Evolutionary conservation across 2,329 filamentous ascomycete genomes (phyloP).

Genomic region (Lecanicillium sp.): DNA sequence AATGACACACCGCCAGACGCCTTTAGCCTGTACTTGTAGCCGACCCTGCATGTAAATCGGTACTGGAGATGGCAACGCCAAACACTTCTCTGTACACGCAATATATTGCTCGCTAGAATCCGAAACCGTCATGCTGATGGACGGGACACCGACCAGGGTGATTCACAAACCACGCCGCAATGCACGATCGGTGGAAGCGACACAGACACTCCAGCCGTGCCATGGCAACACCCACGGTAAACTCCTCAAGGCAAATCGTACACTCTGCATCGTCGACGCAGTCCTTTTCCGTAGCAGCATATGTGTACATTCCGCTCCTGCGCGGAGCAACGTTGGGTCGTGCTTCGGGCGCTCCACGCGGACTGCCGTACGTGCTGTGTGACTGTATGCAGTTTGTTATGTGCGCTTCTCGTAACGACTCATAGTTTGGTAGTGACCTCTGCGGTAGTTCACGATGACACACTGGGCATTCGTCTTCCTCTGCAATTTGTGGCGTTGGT

Average conservation of each 20-base stretch:
- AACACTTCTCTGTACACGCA: too few relatives aligned
- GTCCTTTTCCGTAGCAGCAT: constrained; percentile 58
- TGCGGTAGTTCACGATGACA: constrained; percentile 65
- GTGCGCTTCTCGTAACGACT: constrained; percentile 47
- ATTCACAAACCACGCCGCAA: constrained; percentile 52
- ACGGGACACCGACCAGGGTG: constrained; percentile 57
- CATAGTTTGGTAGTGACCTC: constrained; percentile 41
- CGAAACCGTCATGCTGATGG: constrained; percentile 55
- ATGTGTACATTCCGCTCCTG: constrained; percentile 54
- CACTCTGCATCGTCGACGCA: constrained; percentile 60
- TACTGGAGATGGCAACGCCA: too few relatives aligned
- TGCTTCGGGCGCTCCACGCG: constrained; percentile 16
- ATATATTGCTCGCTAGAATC: constrained; percentile 27
- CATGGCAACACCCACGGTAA: constrained; percentile 53
- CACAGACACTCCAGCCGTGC: constrained; percentile 60
- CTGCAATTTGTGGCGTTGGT: constrained; percentile 44
- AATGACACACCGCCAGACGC: too few relatives aligned
- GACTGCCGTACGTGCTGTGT: constrained; percentile 41
- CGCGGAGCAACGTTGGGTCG: constrained; percentile 27
- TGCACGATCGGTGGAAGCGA: constrained; percentile 54
- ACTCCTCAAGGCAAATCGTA: constrained; percentile 60
- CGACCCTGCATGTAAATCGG: too few relatives aligned
- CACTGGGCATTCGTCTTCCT: constrained; percentile 74
- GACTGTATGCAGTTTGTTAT: constrained; percentile 48
- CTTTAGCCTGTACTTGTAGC: too few relatives aligned